Percentiles rank a stretch among this genome's conserved stretches.
phyloP scores from a whole-genome alignment of 768 basidiomycete genomes.

The Serendipita sp. region DNA sequence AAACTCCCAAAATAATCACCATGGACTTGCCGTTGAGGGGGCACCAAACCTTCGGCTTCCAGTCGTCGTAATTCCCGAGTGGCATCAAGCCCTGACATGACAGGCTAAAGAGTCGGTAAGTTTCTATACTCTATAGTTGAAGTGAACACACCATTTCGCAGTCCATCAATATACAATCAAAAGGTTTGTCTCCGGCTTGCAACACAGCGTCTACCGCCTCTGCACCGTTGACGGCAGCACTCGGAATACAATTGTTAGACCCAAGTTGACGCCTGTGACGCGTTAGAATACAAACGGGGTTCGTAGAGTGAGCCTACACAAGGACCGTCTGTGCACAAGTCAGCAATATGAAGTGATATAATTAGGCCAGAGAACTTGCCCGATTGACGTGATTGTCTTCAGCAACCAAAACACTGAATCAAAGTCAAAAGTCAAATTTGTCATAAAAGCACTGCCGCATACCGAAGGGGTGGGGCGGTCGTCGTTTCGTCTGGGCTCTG shows the following conservation, averaged over 20 bases:
- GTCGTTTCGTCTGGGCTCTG: background rate
- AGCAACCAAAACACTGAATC: slow-evolving; percentile 14
- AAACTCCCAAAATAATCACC: background rate
- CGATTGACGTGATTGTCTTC: slow-evolving; percentile 20
- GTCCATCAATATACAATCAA: slow-evolving; percentile 14
- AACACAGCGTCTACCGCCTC: slow-evolving; percentile 15
- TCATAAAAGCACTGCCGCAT: no score
- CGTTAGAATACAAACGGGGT: background rate
- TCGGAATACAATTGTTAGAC: slow-evolving; percentile 15
- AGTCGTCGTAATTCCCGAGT: slow-evolving; percentile 16
- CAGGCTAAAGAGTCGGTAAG: no score
- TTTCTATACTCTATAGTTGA: no score
- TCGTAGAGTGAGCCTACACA: slow-evolving; percentile 8
- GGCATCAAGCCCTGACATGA: slow-evolving; percentile 15
- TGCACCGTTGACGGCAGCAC: slow-evolving; percentile 16
- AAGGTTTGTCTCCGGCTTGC: background rate
- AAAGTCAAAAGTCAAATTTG: no score
- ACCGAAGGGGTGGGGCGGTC: background rate
- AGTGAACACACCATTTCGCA: slow-evolving; percentile 20
- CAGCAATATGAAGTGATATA: background rate
- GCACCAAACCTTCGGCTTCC: slow-evolving; percentile 13
- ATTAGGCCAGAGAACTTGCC: slow-evolving; percentile 10
- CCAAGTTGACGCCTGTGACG: slow-evolving; percentile 16
- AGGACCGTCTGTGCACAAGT: slow-evolving; percentile 11
- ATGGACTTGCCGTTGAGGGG: slow-evolving; percentile 7